Evolutionary conservation across 2,329 filamentous ascomycete genomes (phyloP), one percentile per base, ranked within the genome.

Genomic region (Aspergillus sp.): DNA sequence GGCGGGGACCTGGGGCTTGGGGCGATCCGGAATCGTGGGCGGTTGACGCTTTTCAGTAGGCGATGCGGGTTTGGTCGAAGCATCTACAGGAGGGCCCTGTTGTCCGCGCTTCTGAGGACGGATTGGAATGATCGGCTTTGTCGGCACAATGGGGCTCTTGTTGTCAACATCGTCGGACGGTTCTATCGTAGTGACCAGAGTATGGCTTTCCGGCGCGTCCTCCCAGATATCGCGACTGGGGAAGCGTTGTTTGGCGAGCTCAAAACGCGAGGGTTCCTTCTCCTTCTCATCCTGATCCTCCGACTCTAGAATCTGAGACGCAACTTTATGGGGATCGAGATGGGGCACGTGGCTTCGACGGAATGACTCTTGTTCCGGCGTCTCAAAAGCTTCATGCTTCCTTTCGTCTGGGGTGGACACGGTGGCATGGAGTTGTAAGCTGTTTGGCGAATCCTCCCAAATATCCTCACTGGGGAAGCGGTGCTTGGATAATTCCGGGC

Each of bases 181-280:
- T 70, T 67, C 61, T 55, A 78, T 40, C 71, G 88, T 92, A 0
- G 92, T 88, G 64, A 91, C 85, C 17, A 95, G 81, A 58, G 88
- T 81, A 52, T 89, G 82, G 64, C 89, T 93, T 63, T 96, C 91
- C 1, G 93, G 93, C 0, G 84, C 86, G 69, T 97, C 93, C 74
- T 97, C 93, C 93, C 93, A 97, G 40, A 97, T 85, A 72, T 97
- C 93, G 50, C 86, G 85, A 68, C 92, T 96, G 0, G 93, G 93
- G 70, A 97, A 97, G 11, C 91, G 85, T 47, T 87, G 85, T 53
- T 84, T 78, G 20, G 64, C 41, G 60, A 81, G 67, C 14, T 76
- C 77, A 4, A 87, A 82, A 19, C 87, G 73, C 16, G 64, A 54
- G 14, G 71, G 63, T 38, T 48, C 29, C 38, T 62, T 62, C 20